phyloP scores from a whole-genome alignment of 345 rosid species.

The Salix caprea region DNA sequence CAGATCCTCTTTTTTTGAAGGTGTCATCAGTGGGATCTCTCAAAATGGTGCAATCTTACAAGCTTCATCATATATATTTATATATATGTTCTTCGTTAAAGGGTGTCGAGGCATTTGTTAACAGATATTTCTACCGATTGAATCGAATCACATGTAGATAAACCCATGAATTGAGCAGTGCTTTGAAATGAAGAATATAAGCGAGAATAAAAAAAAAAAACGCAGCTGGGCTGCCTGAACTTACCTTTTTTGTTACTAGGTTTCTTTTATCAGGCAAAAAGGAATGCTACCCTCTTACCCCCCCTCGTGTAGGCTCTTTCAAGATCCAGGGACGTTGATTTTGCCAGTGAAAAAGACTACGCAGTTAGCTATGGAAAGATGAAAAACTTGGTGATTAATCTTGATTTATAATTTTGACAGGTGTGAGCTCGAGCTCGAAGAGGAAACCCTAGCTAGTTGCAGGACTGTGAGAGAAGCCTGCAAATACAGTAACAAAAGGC shows the following conservation, averaged over 20 bases:
- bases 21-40: too few relatives aligned
- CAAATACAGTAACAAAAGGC: constrained; percentile 29
- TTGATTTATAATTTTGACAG: background rate
- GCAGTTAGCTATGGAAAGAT: background rate
- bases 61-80: too few relatives aligned
- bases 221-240: background rate
- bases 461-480: constrained; percentile 25
- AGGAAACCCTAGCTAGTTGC: constrained; percentile 40
- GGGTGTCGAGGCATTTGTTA: too few relatives aligned
- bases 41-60: too few relatives aligned
- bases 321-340: constrained; percentile 11
- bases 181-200: background rate
- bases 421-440: constrained; percentile 17
- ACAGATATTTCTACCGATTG: too few relatives aligned
- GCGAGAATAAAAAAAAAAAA: background rate
- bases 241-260: constrained; percentile 11
- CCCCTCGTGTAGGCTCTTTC: background rate
- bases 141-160: too few relatives aligned
- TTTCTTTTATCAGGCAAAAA: constrained; percentile 1
- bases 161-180: background rate
- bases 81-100: too few relatives aligned
- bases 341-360: background rate
- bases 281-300: background rate
- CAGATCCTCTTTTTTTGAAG: too few relatives aligned
- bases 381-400: background rate